phyloP scores from a whole-genome alignment of 768 basidiomycete genomes.

The Kwoniella europaea region DNA sequence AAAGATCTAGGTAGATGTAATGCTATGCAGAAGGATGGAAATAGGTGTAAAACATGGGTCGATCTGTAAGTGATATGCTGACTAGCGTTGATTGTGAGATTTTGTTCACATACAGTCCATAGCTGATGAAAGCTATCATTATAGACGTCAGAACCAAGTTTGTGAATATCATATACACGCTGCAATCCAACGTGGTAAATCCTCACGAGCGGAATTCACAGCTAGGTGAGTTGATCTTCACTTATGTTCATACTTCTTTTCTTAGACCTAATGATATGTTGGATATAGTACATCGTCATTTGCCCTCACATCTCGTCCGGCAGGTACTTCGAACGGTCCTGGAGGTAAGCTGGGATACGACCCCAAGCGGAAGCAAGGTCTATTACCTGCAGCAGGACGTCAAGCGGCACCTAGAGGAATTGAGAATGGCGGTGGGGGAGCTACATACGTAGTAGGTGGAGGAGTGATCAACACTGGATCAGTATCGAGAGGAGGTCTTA shows the following conservation, averaged over 20 bases:
- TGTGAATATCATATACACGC: slow-evolving; percentile 91
- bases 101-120: background rate
- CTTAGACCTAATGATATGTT: background rate
- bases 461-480: slow-evolving; percentile 66
- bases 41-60: slow-evolving; percentile 82
- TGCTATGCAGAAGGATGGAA: slow-evolving; percentile 77
- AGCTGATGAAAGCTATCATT: too few relatives aligned
- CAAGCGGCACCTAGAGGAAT: slow-evolving; percentile 38
- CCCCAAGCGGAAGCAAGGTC: slow-evolving; percentile 43
- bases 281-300: slow-evolving; percentile 46
- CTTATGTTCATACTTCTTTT: background rate
- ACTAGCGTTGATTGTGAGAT: too few relatives aligned
- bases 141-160: slow-evolving; percentile 71
- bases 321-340: background rate
- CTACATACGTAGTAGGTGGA: slow-evolving; percentile 80
- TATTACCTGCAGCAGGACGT: slow-evolving; percentile 46
- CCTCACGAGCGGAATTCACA: slow-evolving; percentile 83
- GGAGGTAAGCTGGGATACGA: slow-evolving; percentile 37
- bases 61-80: slow-evolving; percentile 62
- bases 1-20: slow-evolving; percentile 84
- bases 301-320: slow-evolving; percentile 26
- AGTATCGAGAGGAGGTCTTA: slow-evolving; percentile 27
- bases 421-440: slow-evolving; percentile 51
- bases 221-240: slow-evolving; percentile 66
- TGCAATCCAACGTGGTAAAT: slow-evolving; percentile 75